Base-by-base conservation (phyloP, 2,329 filamentous ascomycete genomes). In the Helotiales sp. region DNA sequence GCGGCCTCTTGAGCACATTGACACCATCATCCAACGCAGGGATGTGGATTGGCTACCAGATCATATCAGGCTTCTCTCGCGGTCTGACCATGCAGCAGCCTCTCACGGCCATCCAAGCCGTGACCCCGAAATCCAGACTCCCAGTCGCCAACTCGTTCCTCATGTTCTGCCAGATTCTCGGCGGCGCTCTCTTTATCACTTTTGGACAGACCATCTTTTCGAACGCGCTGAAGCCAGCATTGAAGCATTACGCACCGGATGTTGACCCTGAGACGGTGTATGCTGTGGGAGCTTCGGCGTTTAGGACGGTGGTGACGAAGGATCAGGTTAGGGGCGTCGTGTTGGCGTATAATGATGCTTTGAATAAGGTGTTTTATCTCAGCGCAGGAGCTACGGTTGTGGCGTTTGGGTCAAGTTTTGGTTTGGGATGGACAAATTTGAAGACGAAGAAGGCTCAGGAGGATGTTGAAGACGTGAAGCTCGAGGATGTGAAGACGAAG, bases 261-360 rank as follows among this genome's bases (percentile, higher is more conserved):
- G 73, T 80, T 4, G 67, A 80, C 58, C 71, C 77, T 0, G 61
- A 72, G 3, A 61, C 67, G 0, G 74, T 84, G 0, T 75, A 84
- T 4, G 67, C 71, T 3, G 82, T 82, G 0, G 83, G 73, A 22
- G 81, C 80, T 5, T 80, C 79, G 1, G 77, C 72, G 1, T 79
- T 84, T 45, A 74, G 77, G 15, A 61, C 64, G 0, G 73, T 79
- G 15, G 78, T 84, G 0, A 30, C 69, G 0, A 43, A 70, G 3
- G 66, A 69, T 5, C 73, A 80, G 61, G 69, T 84, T 0, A 60
- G 71, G 0, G 76, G 75, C 3, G 80, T 83, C 1, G 67, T 84
- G 10, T 59, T 67, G 22, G 82, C 82, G 0, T 85, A 84, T 68
- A 76, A 79, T 6, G 74, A 77, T 22, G 79, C 70, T 2, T 54